Evolutionary conservation across 345 rosid genomes (phyloP), one percentile per base, ranked within the genome.

Genomic region (Eucalyptus fibrosa): DNA sequence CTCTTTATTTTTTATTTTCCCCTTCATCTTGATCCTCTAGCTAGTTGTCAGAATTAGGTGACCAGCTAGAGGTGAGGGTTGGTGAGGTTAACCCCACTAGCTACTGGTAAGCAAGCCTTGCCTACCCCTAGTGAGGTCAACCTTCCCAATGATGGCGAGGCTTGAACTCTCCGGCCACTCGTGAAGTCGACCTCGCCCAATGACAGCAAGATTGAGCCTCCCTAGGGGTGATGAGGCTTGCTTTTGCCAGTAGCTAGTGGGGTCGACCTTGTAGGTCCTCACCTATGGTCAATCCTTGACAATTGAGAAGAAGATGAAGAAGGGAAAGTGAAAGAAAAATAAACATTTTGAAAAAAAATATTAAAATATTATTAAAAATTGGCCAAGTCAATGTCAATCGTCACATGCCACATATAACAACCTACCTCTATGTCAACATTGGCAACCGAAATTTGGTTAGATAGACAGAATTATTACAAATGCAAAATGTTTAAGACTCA

Each of bases 311-410:
- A 56, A 26, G 30, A 56, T 56, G 62, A 56, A 24, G 62, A 56
- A 23, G 13, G 6, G 13, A 23, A 56, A 56, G 30, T 56, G 62
- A 56, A 56, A 56, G 62, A 56, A 56, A 56, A 56, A 26, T 9
- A 56, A 56, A 56, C 10, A 9, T 56, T 23, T 23, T 53, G 24
- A 19, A 56, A 24, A 24, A 24, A 45, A 23, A 9, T 9, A 56
- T 56, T 56, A 24, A 56, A 56, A 56, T 56, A 56, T 24, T 56
- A 56, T 24, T 56, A 24, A 56, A 56, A 56, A 56, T 56, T 24
- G 1, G 12, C 3, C 1, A 4, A 0, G 30, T 56, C 3, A 24
- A 56, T 26, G 7, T 7, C 0, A 5, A 2, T 26, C n/a, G n/a
- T n/a, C 1, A 5, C 1, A 0, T 4, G 11, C 26, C 59, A 21